These are phyloP conservation scores for Starmerella gropengiesseri DNA, from an alignment of 805 yeast genomes.

Conservation along the genomic window DNA sequence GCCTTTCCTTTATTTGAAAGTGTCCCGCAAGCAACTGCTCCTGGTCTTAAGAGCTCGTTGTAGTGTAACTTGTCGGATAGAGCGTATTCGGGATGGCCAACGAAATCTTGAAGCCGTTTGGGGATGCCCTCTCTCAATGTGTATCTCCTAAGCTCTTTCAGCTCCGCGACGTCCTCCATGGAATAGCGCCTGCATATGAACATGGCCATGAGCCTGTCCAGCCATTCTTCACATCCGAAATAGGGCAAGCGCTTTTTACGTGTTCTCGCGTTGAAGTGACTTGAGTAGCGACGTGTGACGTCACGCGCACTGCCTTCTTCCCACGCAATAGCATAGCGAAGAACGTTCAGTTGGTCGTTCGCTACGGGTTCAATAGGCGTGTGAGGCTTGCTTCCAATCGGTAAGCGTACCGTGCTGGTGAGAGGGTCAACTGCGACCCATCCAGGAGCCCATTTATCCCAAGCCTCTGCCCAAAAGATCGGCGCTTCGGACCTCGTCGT, in stretches of 20 bases:
- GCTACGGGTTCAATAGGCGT: conserved; percentile 65
- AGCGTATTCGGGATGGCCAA: conserved; percentile 76
- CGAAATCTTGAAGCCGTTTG: conserved; percentile 66
- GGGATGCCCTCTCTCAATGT: conserved; percentile 81
- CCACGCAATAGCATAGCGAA: conserved; percentile 77
- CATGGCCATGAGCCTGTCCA: conserved; percentile 35
- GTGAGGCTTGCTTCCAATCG: conserved; percentile 35
- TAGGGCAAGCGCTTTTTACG: conserved; percentile 61
- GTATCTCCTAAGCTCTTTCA: conserved; percentile 47
- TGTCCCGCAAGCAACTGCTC: conserved; percentile 57
- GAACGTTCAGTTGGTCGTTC: conserved; percentile 44
- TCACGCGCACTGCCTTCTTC: conserved; percentile 56
- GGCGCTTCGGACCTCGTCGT: conserved; percentile 35
- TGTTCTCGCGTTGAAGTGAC: conserved; percentile 58
- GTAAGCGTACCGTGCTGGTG: conserved; percentile 48
- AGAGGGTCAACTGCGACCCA: conserved; percentile 88
- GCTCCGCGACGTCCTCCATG: conserved; percentile 38
- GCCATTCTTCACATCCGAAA: conserved; percentile 39
- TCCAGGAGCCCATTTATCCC: conserved; percentile 59
- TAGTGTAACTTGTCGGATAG: conserved; percentile 61
- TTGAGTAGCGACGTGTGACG: conserved; percentile 74
- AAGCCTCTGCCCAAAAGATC: conserved; percentile 86
- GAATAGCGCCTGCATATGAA: conserved; percentile 25
- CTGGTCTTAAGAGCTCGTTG: conserved; percentile 63
- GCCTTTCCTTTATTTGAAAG: conserved; percentile 40